Conservation (phyloP, 208 protist genomes). For the Leptomonas seymouri region DNA sequence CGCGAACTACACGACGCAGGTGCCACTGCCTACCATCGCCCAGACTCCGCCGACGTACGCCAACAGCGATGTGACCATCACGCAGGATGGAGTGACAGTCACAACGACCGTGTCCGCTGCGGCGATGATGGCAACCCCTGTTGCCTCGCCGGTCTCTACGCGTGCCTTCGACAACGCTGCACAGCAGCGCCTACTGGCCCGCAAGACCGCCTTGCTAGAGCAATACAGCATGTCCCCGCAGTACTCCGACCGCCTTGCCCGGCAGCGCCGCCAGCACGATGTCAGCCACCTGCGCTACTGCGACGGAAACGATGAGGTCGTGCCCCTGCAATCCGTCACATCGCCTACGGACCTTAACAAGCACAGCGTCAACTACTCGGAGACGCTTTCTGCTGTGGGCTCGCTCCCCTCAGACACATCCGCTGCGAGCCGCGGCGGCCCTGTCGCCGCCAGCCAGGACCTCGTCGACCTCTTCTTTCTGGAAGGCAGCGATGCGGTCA, state of each 20-base stretch:
- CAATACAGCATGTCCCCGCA: conserved; percentile 29
- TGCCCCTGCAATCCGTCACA: neutral
- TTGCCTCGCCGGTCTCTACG: neutral
- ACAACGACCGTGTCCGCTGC: conserved; percentile 18
- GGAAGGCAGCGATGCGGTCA: conserved; percentile 45
- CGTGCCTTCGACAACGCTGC: conserved; percentile 4
- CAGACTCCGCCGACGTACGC: neutral
- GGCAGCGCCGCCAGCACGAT: conserved; percentile 5
- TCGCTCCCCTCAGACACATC: neutral
- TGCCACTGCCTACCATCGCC: conserved; percentile 27
- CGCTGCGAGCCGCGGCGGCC: neutral
- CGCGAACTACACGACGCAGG: conserved; percentile 18
- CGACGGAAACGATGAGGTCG: neutral
- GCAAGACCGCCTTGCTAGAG: conserved; percentile 21
- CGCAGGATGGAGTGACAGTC: conserved; percentile 2
- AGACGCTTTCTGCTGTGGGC: neutral
- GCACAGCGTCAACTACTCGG: conserved; percentile 8
- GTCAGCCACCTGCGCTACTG: conserved; percentile 12
- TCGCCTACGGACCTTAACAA: conserved; percentile 33
- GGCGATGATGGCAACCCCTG: neutral
- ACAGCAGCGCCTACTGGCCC: conserved; percentile 15
- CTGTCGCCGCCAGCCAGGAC: conserved; percentile 37
- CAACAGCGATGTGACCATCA: neutral
- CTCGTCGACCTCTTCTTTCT: conserved; percentile 54
- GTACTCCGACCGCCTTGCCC: conserved; percentile 5